Evolutionary conservation across 352 stramenopile genomes (phyloP).

Genomic region (Phytophthora brassicae): DNA sequence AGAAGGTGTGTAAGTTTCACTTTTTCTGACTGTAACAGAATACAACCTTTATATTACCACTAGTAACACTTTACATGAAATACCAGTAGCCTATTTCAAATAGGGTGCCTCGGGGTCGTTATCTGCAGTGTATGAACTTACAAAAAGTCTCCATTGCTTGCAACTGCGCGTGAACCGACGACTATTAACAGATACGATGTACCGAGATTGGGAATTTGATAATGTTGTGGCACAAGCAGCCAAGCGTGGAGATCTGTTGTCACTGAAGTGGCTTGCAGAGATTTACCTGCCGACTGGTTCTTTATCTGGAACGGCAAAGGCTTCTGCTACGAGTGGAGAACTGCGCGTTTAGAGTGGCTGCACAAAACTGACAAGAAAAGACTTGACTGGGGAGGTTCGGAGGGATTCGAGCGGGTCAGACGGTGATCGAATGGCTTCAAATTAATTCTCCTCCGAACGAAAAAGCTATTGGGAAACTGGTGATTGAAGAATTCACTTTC

Average conservation of each 20-base stretch:
- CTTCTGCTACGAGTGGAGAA: conserved; percentile 20
- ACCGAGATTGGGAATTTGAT: conserved; percentile 24
- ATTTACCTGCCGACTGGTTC: conserved; percentile 5
- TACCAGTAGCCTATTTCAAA: too few species aligned
- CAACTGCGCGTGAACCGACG: conserved; percentile 11
- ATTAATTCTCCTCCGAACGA: conserved; percentile 1
- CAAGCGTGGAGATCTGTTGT: conserved; percentile 10
- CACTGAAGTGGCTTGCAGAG: conserved; percentile 16
- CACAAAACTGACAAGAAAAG: conserved; percentile 1
- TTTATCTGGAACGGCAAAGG: conserved; percentile 11
- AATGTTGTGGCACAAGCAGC: conserved; percentile 5
- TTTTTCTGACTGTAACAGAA: too few species aligned
- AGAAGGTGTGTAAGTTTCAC: too few species aligned
- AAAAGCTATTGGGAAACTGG: conserved; percentile 10
- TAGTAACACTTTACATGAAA: too few species aligned
- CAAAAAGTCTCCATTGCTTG: conserved; percentile 26
- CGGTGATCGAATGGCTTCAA: conserved; percentile 20
- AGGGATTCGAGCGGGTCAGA: conserved; percentile 15
- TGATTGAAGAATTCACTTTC: conserved; percentile 17
- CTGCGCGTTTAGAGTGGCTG: conserved; percentile 21
- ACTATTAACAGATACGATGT: conserved; percentile 2
- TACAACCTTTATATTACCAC: too few species aligned
- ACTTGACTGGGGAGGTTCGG: conserved; percentile 27
- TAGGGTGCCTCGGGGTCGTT: conserved; percentile 15
- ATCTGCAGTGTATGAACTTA: conserved; percentile 13